Base-by-base conservation (phyloP, 129 eudicot species). In the Sambucus nigra region DNA sequence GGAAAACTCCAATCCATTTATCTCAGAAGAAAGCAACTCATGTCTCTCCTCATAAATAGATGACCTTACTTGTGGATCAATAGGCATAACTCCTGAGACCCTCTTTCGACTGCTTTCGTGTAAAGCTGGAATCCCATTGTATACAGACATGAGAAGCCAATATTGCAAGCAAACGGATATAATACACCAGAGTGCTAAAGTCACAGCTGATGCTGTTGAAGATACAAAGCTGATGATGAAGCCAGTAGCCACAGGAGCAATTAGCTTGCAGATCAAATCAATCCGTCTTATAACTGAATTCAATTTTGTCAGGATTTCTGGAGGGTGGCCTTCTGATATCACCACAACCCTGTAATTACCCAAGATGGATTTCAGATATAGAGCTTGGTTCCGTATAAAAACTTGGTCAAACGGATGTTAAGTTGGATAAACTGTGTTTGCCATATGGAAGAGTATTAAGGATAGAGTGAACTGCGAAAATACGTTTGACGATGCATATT, bases 161-260 rank as follows among this genome's bases (percentile, higher is more conserved):
- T 85, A 85, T 60, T 79, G 84, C 65, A 91, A 66, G 70, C 73
- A 74, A 52, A 80, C 94, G 5, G 95, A 86, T 28, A 74, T 1
- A 25, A 86, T 24, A 51, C 77, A 82, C 91, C 94, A 91, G 12
- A 86, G 53, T 12, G 80, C 87, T 59, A 91, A 57, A 50, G 78
- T 25, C 32, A 69, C 18, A 15, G 95, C 98, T 0, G 95, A 89
- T 53, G 98, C 98, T 20, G 64, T 77, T 40, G 86, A 51, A 28
- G 99, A 91, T 17, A 82, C 78, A 27, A 91, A 91, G 70, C 94
- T 85, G 68, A 86, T 80, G 47, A 91, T 73, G 81, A 91, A 85
- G 60, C 99, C 99, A 11, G 83, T 21, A 8, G 69, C 79, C 3
- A 89, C 95, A 5, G 97, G 95, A 1, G 97, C 95, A 42, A 84